These are phyloP conservation scores for Fusarium sp. DNA, from an alignment of 2,329 filamentous ascomycete species.

Conservation along the genomic window DNA sequence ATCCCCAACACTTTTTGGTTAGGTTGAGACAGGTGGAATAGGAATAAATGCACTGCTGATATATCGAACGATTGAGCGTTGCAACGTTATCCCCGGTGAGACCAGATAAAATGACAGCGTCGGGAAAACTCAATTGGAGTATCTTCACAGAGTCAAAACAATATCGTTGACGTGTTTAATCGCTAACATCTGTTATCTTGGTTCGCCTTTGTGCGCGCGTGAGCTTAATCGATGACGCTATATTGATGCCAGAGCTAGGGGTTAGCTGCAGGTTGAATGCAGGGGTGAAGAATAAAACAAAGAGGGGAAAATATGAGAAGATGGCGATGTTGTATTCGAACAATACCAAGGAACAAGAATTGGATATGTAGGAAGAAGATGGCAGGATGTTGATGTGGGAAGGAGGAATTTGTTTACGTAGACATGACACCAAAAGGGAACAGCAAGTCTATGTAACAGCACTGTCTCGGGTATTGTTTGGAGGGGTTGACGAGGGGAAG, in stretches of 20 bases:
- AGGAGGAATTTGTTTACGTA: slow-evolving; percentile 21
- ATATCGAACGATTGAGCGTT: background rate
- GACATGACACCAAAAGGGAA: slow-evolving; percentile 10
- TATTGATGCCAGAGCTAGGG: slow-evolving; percentile 27
- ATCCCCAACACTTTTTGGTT: slow-evolving; percentile 38
- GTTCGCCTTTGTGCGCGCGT: slow-evolving; percentile 10
- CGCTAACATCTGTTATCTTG: slow-evolving; percentile 19
- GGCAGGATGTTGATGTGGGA: background rate
- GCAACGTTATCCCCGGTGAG: background rate
- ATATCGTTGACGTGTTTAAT: slow-evolving; percentile 33
- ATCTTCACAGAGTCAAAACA: background rate
- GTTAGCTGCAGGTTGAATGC: slow-evolving; percentile 28
- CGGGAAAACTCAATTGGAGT: slow-evolving; percentile 20
- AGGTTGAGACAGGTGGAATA: slow-evolving; percentile 15
- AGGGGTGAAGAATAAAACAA: slow-evolving; percentile 20
- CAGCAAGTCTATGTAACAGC: slow-evolving; percentile 7
- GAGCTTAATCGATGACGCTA: slow-evolving; percentile 43
- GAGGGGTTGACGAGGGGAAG: slow-evolving; percentile 19
- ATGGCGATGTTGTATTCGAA: no score
- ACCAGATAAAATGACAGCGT: background rate
- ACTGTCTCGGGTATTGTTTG: slow-evolving; percentile 32
- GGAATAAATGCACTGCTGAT: background rate
- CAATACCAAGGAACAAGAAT: background rate
- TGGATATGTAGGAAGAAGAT: background rate
- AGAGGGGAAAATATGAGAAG: slow-evolving; percentile 11